phyloP scores from a whole-genome alignment of 169 alveolate species.

The Plasmodium yoelii region DNA sequence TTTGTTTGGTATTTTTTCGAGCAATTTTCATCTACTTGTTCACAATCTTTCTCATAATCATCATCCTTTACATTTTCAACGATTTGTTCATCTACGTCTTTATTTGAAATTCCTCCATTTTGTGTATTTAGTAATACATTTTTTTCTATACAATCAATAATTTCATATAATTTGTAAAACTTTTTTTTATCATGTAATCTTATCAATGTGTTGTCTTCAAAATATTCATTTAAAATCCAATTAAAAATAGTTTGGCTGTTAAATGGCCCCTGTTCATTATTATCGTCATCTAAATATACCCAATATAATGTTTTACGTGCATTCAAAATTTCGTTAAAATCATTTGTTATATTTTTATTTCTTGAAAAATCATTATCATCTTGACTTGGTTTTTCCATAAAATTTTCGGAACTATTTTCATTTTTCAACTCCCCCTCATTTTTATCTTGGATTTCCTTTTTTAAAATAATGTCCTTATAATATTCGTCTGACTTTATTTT shows the following conservation, averaged over 20 bases:
- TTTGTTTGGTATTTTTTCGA: neutral
- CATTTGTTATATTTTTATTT: constrained; percentile 23
- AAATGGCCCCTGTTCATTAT: constrained; percentile 79
- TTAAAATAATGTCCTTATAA: constrained; percentile 18
- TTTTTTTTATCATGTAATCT: constrained; percentile 73
- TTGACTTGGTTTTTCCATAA: neutral
- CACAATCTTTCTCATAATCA: neutral
- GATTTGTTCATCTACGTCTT: neutral
- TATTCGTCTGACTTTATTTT: constrained; percentile 39
- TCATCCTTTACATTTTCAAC: neutral
- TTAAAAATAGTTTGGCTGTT: constrained; percentile 79
- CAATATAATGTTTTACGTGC: constrained; percentile 74
- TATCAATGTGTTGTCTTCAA: constrained; percentile 73
- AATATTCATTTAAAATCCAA: constrained; percentile 79
- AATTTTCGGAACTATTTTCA: neutral
- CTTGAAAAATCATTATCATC: constrained; percentile 9
- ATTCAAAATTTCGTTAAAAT: constrained; percentile 32
- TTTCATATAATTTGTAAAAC: constrained; percentile 50
- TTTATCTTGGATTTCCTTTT: constrained; percentile 1
- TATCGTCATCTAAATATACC: constrained; percentile 80
- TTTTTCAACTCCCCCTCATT: neutral
- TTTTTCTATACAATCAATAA: constrained; percentile 62
- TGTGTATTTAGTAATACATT: constrained; percentile 28
- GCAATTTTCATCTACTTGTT: neutral
- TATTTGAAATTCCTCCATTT: neutral